These are phyloP conservation scores for Gossypium rotundifolium DNA, from an alignment of 345 rosid genomes.

Conservation along the genomic window DNA sequence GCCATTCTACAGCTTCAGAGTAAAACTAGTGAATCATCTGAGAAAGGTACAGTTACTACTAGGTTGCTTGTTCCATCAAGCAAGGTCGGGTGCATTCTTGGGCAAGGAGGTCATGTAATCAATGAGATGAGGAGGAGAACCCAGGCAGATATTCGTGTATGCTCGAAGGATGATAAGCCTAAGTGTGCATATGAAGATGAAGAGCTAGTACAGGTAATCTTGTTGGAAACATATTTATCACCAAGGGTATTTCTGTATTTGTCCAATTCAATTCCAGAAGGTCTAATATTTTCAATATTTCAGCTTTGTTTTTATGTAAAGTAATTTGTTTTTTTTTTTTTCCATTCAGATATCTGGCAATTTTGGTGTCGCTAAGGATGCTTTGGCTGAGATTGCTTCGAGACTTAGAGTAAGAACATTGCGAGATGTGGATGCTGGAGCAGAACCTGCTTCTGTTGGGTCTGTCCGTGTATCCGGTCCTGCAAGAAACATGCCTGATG, in stretches of 20 bases:
- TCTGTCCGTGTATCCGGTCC: slow-evolving; percentile 28
- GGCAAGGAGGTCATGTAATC: slow-evolving; percentile 58
- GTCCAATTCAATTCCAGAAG: background rate
- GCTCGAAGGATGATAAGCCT: slow-evolving; percentile 48
- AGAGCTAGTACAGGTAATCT: slow-evolving; percentile 52
- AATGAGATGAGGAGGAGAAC: slow-evolving; percentile 64
- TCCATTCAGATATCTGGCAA: slow-evolving; percentile 47
- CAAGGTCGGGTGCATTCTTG: slow-evolving; percentile 56
- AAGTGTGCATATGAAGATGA: slow-evolving; percentile 53
- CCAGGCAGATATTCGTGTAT: slow-evolving; percentile 50
- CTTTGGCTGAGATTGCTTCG: slow-evolving; percentile 45
- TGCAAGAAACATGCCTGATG: slow-evolving; percentile 26
- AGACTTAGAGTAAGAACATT: slow-evolving; percentile 47
- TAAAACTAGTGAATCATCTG: slow-evolving; percentile 41
- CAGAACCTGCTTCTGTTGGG: slow-evolving; percentile 28
- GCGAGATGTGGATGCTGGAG: slow-evolving; percentile 38
- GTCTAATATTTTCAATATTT: slow-evolving; percentile 1
- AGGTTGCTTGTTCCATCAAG: slow-evolving; percentile 55
- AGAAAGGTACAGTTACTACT: slow-evolving; percentile 37
- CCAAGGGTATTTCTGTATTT: background rate
- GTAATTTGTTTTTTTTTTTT: slow-evolving; percentile 18
- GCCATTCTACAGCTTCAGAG: slow-evolving; percentile 51
- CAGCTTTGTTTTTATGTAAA: background rate
- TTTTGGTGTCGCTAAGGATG: slow-evolving; percentile 47
- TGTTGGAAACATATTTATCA: background rate